Base-by-base conservation (phyloP, 495 filamentous ascomycete genomes). In the Hypoxylon cercidicola region DNA sequence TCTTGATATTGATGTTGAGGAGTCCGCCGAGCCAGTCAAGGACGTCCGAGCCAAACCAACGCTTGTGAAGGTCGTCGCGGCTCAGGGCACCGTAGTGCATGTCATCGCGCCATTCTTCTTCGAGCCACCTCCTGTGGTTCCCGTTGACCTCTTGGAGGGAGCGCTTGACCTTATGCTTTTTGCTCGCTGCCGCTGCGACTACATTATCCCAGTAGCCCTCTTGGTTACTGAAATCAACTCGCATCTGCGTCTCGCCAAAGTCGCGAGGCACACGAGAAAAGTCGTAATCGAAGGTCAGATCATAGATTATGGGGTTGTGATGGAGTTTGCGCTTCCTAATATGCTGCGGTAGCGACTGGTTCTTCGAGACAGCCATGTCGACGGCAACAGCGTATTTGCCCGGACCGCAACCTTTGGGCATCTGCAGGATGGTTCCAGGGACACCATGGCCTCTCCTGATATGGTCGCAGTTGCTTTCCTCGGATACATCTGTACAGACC, bases 311-410 rank as follows among this genome's bases (percentile, higher is more conserved):
- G 0, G 48, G 15, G 0, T 0, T 46, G 40, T 21, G 28, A 5
- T 44, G 21, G 8, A 55, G 51, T 16, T 54, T 32, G 8, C 45
- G 34, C 2, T 11, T 15, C 1, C 23, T 25, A 25, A 54, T 5
- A 2, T 21, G 2, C 0, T 23, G 34, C 2, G 71, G 69, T 0
- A 74, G 44, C 0, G 41, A 47, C 44, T 76, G 62, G 48, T 76
- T 41, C 7, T 4, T 13, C 25, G 44, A 9, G 0, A 40, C 41
- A 35, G 30, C 46, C 51, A 79, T 54, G 5, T 23, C 46, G 10
- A 75, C 67, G 4, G 73, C 75, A 0, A 81, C 66, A 21, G 79
- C 77, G 50, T 81, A 81, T 34, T 65, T 70, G 6, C 74, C 71
- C 0, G 71, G 71, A 2, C 78, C 77, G 53, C 77, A 80, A 3